Evolutionary conservation across 2,329 filamentous ascomycete species (phyloP), one percentile per base, ranked within the genome.

Genomic region (Emergomyces africanus): DNA sequence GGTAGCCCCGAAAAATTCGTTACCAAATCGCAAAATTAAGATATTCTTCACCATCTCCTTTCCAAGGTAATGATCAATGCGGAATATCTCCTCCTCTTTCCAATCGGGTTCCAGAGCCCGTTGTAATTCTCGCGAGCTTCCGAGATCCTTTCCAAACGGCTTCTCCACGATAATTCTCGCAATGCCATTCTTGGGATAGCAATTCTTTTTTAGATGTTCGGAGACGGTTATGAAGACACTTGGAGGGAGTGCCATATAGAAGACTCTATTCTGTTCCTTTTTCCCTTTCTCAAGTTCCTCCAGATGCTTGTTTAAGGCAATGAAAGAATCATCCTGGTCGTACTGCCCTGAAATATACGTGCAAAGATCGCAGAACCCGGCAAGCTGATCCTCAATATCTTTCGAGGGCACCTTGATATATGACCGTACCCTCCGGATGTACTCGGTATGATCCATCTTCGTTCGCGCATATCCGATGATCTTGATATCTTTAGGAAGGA

Each of bases 1-100:
- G 61, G 92, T 99, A 49, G 94, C 92, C 65, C 91, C 91, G 68
- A 99, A 89, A 82, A 99, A 99, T 66, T 95, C 91, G 80, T 99
- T 99, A 68, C 94, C 95, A 72, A 99, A 99, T 72, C 95, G 85
- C 66, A 99, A 83, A 67, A 99, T 96, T 66, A 99, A 82, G 67
- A 99, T 95, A 78, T 99, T 99, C 85, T 99, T 99, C 70, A 99
- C 94, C 94, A 99, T 99, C 78, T 99, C 94, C 82, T 99, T 99
- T 69, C 95, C 95, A 54, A 99, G 84, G 76, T 99, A 99, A 79
- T 99, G 94, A 75, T 99, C 94, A 70, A 99, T 99, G 71, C 94
- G 90, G 85, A 95, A 99, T 66, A 99, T 86, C 78, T 99, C 94
- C 58, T 97, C 92, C 77, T 99, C 95, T 71, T 89, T 94, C 95